These are phyloP conservation scores for Penicillium chermesinum DNA, from an alignment of 495 filamentous ascomycete species.

Conservation along the genomic window DNA sequence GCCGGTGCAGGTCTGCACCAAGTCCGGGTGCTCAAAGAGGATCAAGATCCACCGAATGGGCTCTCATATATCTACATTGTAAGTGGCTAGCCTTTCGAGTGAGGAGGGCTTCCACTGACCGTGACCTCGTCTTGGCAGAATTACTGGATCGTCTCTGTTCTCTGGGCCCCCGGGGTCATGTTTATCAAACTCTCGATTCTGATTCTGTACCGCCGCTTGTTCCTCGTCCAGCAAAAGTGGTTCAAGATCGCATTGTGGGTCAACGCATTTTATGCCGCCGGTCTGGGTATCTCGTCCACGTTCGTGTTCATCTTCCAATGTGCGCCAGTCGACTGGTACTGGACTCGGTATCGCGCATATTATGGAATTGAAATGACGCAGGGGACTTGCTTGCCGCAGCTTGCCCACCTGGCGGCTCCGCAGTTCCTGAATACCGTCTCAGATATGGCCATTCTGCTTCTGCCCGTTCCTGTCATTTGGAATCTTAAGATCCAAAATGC, in stretches of 20 bases:
- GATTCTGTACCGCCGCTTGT: not conserved
- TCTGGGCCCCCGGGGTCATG: conserved; percentile 4
- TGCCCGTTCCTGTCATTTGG: conserved; percentile 1
- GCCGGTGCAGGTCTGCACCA: conserved; percentile 1
- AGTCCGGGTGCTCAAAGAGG: conserved; percentile 2
- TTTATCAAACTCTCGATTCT: conserved; percentile 5
- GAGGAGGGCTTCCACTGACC: too few relatives aligned
- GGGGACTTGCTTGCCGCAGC: not conserved
- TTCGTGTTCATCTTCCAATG: conserved; percentile 2
- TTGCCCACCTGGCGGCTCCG: not conserved
- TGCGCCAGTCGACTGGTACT: conserved; percentile 1
- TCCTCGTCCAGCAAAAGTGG: not conserved
- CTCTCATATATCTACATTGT: conserved; percentile 3
- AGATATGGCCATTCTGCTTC: conserved; percentile 1
- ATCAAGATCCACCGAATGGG: not conserved
- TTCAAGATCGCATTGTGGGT: conserved; percentile 3
- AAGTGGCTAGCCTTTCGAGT: not conserved
- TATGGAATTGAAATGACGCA: not conserved
- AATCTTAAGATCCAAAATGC: not conserved
- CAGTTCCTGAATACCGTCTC: conserved; percentile 2
- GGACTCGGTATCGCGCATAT: not conserved
- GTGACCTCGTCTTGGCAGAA: too few relatives aligned
- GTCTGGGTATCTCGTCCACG: not conserved
- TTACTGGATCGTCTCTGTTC: conserved; percentile 3
- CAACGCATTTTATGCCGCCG: not conserved